Evolutionary conservation across 345 rosid genomes (phyloP).

Genomic region (Acer saccharum): DNA sequence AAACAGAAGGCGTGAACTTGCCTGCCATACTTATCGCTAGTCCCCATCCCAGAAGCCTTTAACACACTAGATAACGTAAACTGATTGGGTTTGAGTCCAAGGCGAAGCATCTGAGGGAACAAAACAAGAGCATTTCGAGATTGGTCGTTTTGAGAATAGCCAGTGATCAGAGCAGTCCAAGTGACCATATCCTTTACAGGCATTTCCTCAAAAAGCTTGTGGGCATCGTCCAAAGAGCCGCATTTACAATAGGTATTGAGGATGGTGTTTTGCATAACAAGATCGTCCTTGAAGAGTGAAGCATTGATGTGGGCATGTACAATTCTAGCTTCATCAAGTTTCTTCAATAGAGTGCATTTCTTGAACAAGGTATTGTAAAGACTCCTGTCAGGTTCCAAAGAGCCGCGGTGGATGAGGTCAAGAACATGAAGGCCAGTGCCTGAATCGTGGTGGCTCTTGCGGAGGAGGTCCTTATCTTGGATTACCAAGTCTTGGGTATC

Average conservation of each 20-base stretch:
- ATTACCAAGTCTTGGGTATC: not conserved
- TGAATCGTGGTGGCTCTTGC: constrained; percentile 20
- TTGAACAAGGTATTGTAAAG: constrained; percentile 42
- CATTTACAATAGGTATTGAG: constrained; percentile 54
- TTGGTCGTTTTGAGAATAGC: constrained; percentile 50
- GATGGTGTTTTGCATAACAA: constrained; percentile 43
- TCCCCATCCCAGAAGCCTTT: constrained; percentile 52
- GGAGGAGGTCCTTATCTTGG: constrained; percentile 32
- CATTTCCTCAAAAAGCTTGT: constrained; percentile 57
- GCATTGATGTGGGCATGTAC: constrained; percentile 41
- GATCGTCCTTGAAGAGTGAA: constrained; percentile 39
- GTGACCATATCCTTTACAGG: constrained; percentile 41
- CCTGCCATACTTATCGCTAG: constrained; percentile 34
- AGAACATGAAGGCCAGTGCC: constrained; percentile 42
- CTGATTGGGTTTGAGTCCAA: constrained; percentile 49
- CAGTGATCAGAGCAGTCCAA: constrained; percentile 67
- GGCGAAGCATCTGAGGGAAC: constrained; percentile 47
- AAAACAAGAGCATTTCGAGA: constrained; percentile 47
- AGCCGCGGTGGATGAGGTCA: constrained; percentile 34
- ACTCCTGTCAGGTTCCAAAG: constrained; percentile 34
- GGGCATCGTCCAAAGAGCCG: constrained; percentile 47
- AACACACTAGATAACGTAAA: constrained; percentile 60
- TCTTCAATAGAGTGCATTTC: constrained; percentile 44
- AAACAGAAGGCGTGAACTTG: constrained; percentile 58
- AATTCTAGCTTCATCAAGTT: constrained; percentile 37